These are phyloP conservation scores for Solanum ossicruentum DNA, from an alignment of 257 asterid genomes.

Conservation along the genomic window DNA sequence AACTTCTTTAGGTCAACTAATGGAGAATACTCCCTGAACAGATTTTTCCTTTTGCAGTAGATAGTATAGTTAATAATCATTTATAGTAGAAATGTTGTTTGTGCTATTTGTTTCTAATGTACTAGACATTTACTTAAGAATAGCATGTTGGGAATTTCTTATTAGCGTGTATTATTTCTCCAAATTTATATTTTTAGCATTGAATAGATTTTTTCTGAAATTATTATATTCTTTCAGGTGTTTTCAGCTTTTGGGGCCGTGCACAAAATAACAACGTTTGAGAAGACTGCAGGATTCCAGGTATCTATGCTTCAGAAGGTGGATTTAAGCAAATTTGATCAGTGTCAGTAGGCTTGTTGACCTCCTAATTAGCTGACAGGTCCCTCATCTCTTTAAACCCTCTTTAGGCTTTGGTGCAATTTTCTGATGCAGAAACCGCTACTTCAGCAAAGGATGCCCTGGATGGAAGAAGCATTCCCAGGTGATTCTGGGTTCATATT, in stretches of 20 bases:
- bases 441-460: slow-evolving; percentile 86
- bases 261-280: slow-evolving; percentile 90
- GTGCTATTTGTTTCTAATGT: background rate
- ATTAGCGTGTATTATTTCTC: background rate
- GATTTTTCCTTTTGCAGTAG: background rate
- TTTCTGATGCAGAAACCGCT: slow-evolving; percentile 82
- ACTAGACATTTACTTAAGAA: background rate
- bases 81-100: background rate
- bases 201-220: background rate
- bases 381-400: background rate
- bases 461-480: slow-evolving; percentile 96
- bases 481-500: slow-evolving; percentile 70
- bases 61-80: background rate
- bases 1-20: background rate
- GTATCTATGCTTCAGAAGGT: slow-evolving; percentile 19
- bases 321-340: background rate
- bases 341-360: background rate
- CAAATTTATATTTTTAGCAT: background rate
- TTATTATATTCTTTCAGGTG: slow-evolving; percentile 33
- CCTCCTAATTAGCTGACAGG: background rate
- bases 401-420: slow-evolving; percentile 81
- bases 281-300: slow-evolving; percentile 98
- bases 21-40: background rate
- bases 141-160: background rate
- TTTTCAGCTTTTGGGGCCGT: slow-evolving; percentile 91